phyloP scores from a whole-genome alignment of 2,329 filamentous ascomycete species.

The Helicocarpus griseus region DNA sequence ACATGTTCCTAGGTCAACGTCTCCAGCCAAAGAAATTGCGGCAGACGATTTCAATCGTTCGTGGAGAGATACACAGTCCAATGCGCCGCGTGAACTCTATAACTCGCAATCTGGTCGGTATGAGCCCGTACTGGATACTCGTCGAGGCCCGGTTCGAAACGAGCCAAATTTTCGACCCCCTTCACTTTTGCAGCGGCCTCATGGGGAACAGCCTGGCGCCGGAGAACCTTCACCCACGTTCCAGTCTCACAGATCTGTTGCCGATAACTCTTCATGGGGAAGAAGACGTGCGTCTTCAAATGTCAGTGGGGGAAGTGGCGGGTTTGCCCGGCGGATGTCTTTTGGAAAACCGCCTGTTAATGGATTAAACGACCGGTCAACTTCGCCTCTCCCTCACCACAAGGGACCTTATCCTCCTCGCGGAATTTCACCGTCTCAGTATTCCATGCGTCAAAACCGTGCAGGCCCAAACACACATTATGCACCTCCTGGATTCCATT shows the following conservation, averaged over 20 bases:
- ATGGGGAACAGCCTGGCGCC: constrained; percentile 52
- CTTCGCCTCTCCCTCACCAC: constrained; percentile 18
- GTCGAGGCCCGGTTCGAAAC: constrained; percentile 58
- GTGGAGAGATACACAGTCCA: constrained; percentile 58
- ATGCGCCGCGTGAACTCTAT: constrained; percentile 66
- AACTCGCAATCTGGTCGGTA: constrained; percentile 94
- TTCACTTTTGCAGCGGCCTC: constrained; percentile 66
- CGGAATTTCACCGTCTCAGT: constrained; percentile 21
- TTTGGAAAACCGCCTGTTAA: constrained; percentile 37
- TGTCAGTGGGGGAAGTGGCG: constrained; percentile 75
- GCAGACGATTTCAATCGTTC: constrained; percentile 87
- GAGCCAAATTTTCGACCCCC: constrained; percentile 62
- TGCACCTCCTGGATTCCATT: constrained; percentile 15
- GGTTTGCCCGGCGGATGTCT: constrained; percentile 55
- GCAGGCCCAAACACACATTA: constrained; percentile 21
- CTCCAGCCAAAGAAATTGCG: constrained; percentile 69
- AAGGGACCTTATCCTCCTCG: constrained; percentile 12
- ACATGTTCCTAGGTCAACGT: constrained; percentile 41
- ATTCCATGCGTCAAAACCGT: constrained; percentile 21
- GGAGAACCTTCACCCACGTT: constrained; percentile 81
- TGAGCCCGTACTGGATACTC: constrained; percentile 70
- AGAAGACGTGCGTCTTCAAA: constrained; percentile 82
- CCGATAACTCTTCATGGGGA: constrained; percentile 51
- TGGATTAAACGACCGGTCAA: constrained; percentile 25
- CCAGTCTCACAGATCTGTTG: constrained; percentile 62